phyloP scores from a whole-genome alignment of 495 filamentous ascomycete species.

The Durotheca rogersii region DNA sequence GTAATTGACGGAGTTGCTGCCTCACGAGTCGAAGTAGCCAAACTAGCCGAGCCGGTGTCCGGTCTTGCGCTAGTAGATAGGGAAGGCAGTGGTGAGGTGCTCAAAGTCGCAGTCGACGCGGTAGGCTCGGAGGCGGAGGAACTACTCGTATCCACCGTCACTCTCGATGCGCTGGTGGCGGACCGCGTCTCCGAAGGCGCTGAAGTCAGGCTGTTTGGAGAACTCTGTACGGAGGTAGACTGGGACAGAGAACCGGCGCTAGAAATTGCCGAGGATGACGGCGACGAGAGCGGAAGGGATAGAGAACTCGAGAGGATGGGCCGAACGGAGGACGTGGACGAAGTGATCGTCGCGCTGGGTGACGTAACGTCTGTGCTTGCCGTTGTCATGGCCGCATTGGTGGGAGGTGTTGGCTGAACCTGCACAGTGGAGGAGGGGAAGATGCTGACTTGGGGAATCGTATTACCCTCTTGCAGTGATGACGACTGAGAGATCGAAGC shows the following conservation, averaged over 20 bases:
- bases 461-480: slow-evolving; percentile 25
- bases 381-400: background rate
- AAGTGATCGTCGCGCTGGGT: background rate
- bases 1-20: slow-evolving; percentile 1
- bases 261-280: slow-evolving; percentile 6
- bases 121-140: background rate
- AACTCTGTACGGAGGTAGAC: slow-evolving; percentile 2
- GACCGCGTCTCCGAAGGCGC: background rate
- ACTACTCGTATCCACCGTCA: background rate
- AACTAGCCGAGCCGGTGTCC: slow-evolving; percentile 1
- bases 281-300: slow-evolving; percentile 9
- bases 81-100: background rate
- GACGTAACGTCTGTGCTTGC: background rate
- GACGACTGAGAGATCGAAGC: slow-evolving; percentile 27
- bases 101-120: background rate
- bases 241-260: slow-evolving; percentile 3
- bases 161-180: background rate
- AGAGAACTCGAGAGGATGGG: slow-evolving; percentile 12
- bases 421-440: slow-evolving; percentile 33
- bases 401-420: slow-evolving; percentile 6
- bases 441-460: slow-evolving; percentile 29
- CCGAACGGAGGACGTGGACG: background rate
- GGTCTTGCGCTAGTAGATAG: background rate
- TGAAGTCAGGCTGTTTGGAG: background rate
- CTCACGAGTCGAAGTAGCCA: background rate